Evolutionary conservation across 306 rosid genomes (phyloP), one percentile per base, ranked within the genome.

Genomic region (Notholithocarpus densiflorus): DNA sequence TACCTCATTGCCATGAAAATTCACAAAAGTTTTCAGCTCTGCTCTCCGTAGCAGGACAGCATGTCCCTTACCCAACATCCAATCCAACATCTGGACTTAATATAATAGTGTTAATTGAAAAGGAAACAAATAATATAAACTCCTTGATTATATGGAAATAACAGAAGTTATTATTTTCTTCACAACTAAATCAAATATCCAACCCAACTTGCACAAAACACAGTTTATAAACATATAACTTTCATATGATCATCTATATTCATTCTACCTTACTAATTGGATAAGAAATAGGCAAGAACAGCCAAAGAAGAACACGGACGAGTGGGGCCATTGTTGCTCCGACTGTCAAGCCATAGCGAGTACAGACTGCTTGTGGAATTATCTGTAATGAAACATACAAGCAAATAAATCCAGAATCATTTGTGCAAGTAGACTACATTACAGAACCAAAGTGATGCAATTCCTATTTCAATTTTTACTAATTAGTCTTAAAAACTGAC

Each of bases 1-100:
- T 83, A 95, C 99, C 99, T 95, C 99, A 75, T 95, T 95, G 56
- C 99, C 99, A 79, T 95, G 99, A 87, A 95, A 95, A 85, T 84
- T 82, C 74, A 95, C 98, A 82, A 95, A 92, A 77, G 99, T 95
- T 86, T 95, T 91, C 73, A 95, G 97, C 87, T 95, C 99, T 24
- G 99, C 99, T 85, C 99, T 90, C 89, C 90, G 89, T 64, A 95
- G 90, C 77, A 95, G 96, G 71, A 90, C 99, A 68, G 93, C 87
- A 51, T 95, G 97, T 77, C 99, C 99, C 86, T 95, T 91, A 56
- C 99, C 99, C 86, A 95, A 81, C 99, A 95, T 91, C 90, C 93
- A 89, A 83, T 95, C 99, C 77, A 95, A 93, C 81, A 92, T 92
- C 98, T 95, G 85, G 27, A 82, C 72, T 56, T 32, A 64, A 68